Evolutionary conservation across 805 yeast genomes (phyloP).

Genomic region (Ogataea zsoltii): DNA sequence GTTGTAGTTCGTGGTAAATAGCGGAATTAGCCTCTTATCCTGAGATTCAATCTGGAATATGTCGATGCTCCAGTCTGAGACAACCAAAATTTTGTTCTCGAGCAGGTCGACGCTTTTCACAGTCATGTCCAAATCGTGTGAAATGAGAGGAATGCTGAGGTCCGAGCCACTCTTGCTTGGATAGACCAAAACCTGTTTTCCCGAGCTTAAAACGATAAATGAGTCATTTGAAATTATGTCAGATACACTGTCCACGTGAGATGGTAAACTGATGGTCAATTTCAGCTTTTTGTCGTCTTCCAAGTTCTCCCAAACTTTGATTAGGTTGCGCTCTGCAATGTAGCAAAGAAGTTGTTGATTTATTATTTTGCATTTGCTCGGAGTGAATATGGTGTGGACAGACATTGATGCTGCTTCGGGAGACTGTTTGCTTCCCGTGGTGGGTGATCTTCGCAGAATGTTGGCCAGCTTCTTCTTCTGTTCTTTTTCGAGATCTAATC

Average conservation of each 20-base stretch:
- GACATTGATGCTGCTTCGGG: neutral
- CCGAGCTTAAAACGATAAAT: constrained; percentile 17
- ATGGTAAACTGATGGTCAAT: constrained; percentile 14
- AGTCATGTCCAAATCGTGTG: constrained; percentile 14
- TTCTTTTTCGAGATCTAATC: constrained; percentile 1
- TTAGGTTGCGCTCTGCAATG: constrained; percentile 19
- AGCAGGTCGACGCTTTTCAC: constrained; percentile 20
- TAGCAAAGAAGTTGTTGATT: constrained; percentile 17
- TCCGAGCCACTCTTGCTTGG: constrained; percentile 8
- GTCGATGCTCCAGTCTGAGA: constrained; percentile 19
- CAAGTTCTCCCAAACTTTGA: constrained; percentile 25
- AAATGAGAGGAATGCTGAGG: constrained; percentile 6
- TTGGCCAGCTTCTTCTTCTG: constrained; percentile 14
- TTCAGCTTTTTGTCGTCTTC: constrained; percentile 9
- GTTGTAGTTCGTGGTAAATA: constrained; percentile 17
- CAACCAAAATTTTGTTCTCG: constrained; percentile 21
- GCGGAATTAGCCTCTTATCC: constrained; percentile 14
- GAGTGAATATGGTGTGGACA: constrained; percentile 21
- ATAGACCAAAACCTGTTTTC: constrained; percentile 17
- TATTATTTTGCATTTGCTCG: constrained; percentile 16
- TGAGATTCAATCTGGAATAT: constrained; percentile 17
- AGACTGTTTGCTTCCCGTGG: neutral
- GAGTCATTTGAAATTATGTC: constrained; percentile 20
- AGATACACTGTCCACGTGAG: constrained; percentile 9
- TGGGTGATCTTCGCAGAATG: constrained; percentile 7